A percentile compares a stretch with the other conserved stretches of the same genome.
These are phyloP conservation scores for Citrus unshiu DNA, from an alignment of 345 rosid species.

Conservation along the genomic window DNA sequence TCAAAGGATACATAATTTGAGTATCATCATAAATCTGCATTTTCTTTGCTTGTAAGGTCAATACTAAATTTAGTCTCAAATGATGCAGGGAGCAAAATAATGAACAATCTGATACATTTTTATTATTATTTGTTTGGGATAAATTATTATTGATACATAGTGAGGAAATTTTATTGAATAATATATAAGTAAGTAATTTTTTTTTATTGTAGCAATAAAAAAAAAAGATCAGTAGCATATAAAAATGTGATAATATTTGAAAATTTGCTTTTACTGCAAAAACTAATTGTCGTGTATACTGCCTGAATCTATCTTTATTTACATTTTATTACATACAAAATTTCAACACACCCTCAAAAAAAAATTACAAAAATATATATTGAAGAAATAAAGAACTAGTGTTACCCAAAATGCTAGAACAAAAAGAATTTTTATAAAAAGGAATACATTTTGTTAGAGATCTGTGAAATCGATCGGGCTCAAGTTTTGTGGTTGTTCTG, in stretches of 20 bases:
- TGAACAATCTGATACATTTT: no score
- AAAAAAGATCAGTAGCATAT: no score
- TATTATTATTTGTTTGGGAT: no score
- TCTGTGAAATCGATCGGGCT: neutral
- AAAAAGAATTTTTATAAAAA: neutral
- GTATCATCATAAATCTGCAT: neutral
- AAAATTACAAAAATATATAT: neutral
- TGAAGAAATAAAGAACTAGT: neutral
- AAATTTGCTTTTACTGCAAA: neutral
- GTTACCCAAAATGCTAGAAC: neutral
- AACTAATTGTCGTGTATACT: no score
- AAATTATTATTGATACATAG: no score
- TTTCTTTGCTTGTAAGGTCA: neutral
- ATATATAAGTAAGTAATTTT: no score
- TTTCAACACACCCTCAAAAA: neutral
- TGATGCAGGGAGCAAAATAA: no score
- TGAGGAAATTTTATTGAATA: no score
- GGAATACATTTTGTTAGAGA: neutral
- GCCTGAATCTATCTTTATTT: neutral
- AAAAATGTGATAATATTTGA: no score
- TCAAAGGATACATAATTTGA: neutral
- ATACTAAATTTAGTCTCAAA: neutral
- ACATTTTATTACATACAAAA: neutral
- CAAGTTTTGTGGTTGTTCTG: conserved; percentile 34
- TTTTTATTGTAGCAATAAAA: no score